Conservation (phyloP, 441 rosid genomes). For the Populus hybrid region DNA sequence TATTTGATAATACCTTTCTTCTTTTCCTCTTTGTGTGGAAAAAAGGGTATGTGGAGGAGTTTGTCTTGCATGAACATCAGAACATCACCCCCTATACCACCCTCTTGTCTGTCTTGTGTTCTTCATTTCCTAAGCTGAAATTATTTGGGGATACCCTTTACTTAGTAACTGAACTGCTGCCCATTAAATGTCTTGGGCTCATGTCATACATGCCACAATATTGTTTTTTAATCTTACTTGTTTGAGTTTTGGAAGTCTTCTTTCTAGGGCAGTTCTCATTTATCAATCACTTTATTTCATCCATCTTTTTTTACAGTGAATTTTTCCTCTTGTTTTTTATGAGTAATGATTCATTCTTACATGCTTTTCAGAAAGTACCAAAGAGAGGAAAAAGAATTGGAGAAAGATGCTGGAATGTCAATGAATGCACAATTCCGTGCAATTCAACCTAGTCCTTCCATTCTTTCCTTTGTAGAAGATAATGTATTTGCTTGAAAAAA, state of each 20-base stretch:
- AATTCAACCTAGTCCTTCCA: slow-evolving; percentile 79
- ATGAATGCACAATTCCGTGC: slow-evolving; percentile 86
- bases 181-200: background rate
- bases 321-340: slow-evolving; percentile 3
- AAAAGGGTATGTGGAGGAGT: background rate
- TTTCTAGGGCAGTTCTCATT: background rate
- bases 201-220: background rate
- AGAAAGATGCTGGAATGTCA: slow-evolving; percentile 55
- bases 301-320: background rate
- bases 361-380: slow-evolving; percentile 40
- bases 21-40: background rate
- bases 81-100: background rate
- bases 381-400: slow-evolving; percentile 47
- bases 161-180: background rate
- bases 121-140: background rate
- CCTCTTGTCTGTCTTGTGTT: background rate
- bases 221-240: background rate
- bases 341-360: slow-evolving; percentile 7
- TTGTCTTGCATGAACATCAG: background rate
- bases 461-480: slow-evolving; percentile 90
- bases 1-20: background rate
- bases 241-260: background rate
- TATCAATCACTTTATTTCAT: background rate
- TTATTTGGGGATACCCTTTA: background rate
- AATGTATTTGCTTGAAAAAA: slow-evolving; percentile 61